A percentile compares a stretch with the other conserved stretches of the same genome.
Evolutionary conservation across 108 stramenopile genomes (phyloP).

Genomic region (Parietichytrium sp.): DNA sequence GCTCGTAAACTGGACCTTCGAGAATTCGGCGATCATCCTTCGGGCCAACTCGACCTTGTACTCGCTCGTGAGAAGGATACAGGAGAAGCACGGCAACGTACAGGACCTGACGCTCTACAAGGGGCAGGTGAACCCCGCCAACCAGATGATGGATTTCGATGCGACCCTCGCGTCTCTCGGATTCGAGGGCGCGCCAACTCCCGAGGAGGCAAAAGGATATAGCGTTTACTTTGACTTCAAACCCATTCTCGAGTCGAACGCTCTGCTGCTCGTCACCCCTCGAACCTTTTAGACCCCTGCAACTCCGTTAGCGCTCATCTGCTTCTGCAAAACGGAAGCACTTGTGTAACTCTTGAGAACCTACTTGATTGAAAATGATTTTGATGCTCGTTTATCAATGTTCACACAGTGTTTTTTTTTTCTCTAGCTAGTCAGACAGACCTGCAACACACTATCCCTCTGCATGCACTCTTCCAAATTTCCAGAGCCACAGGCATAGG

Average conservation of each 20-base stretch:
- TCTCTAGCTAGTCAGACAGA: too few species aligned
- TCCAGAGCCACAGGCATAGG: too few species aligned
- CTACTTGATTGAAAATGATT: too few species aligned
- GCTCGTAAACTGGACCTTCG: constrained; percentile 37
- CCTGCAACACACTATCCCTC: too few species aligned
- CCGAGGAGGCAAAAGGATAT: constrained; percentile 1
- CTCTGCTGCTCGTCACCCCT: constrained; percentile 24
- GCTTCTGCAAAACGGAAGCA: too few species aligned
- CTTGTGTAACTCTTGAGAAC: too few species aligned
- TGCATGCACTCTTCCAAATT: too few species aligned
- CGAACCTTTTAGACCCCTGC: constrained; percentile 35
- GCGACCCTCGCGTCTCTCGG: not conserved
- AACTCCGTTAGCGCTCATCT: too few species aligned
- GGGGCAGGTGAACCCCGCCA: constrained; percentile 8
- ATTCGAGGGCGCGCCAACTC: not conserved
- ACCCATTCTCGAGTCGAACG: not conserved
- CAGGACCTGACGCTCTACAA: constrained; percentile 2
- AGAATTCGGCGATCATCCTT: constrained; percentile 5
- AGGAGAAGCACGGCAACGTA: constrained; percentile 21
- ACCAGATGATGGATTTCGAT: not conserved
- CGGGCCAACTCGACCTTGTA: not conserved
- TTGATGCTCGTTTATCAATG: too few species aligned
- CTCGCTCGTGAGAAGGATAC: not conserved
- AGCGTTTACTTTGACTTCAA: not conserved
- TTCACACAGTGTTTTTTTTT: too few species aligned